These are phyloP conservation scores for Microbotryum scabiosae DNA, from an alignment of 1,284 basidiomycete species.

Conservation along the genomic window DNA sequence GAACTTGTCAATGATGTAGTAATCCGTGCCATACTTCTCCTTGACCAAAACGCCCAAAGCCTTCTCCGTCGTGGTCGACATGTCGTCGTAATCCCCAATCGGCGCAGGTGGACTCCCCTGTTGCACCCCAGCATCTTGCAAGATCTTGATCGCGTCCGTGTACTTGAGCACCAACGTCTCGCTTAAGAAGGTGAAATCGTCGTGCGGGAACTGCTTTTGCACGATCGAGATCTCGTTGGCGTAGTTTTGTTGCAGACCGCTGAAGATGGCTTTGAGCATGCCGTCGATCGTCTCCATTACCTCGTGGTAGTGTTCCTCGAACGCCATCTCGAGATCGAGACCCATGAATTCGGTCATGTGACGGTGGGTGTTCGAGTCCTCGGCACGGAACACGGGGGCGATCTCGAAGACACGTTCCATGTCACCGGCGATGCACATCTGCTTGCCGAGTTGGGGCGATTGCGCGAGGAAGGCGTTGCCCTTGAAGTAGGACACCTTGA, in stretches of 20 bases:
- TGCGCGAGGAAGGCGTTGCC: conserved; percentile 90
- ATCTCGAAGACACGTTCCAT: conserved; percentile 98
- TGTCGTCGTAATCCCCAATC: conserved; percentile 57
- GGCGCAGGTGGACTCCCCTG: conserved; percentile 34
- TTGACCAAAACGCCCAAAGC: conserved; percentile 79
- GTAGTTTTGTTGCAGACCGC: conserved; percentile 67
- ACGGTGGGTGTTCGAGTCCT: conserved; percentile 92
- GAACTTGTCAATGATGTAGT: conserved; percentile 97
- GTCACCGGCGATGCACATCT: conserved; percentile 98
- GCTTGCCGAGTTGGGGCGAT: conserved; percentile 93
- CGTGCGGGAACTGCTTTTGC: conserved; percentile 78
- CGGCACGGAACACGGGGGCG: conserved; percentile 91
- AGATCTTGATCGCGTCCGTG: conserved; percentile 73
- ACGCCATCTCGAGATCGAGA: conserved; percentile 97
- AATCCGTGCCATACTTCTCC: conserved; percentile 90
- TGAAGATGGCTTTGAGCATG: conserved; percentile 76
- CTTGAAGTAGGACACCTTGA: conserved; percentile 98
- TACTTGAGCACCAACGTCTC: conserved; percentile 57
- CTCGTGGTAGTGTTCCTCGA: conserved; percentile 97
- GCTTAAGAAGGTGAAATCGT: conserved; percentile 42
- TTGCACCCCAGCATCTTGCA: conserved; percentile 37
- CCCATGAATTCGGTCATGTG: conserved; percentile 99
- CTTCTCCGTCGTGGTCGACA: conserved; percentile 91
- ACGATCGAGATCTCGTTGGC: conserved; percentile 70
- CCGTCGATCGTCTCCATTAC: conserved; percentile 78